These are phyloP conservation scores for Citrus inodora DNA, from an alignment of 345 rosid species.

Conservation along the genomic window DNA sequence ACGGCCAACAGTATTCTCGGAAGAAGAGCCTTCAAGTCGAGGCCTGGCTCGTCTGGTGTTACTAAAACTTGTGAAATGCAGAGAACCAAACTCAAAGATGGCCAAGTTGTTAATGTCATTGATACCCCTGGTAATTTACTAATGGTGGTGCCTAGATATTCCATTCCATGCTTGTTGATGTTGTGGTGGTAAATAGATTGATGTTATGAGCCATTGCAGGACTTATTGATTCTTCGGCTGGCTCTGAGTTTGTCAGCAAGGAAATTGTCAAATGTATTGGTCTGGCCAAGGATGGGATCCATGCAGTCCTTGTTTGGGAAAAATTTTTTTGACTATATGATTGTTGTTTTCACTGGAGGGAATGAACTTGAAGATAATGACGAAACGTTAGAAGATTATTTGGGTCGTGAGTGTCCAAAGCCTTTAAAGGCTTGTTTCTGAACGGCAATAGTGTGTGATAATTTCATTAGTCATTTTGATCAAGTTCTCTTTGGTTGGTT, in stretches of 20 bases:
- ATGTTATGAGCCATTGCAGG: slow-evolving; percentile 40
- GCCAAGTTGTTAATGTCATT: slow-evolving; percentile 72
- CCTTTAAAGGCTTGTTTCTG: slow-evolving; percentile 61
- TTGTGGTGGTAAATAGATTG: not conserved
- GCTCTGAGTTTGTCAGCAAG: slow-evolving; percentile 59
- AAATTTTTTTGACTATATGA: slow-evolving; percentile 64
- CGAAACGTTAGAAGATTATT: slow-evolving; percentile 70
- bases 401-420: slow-evolving; percentile 61
- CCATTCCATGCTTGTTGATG: not conserved
- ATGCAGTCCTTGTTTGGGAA: slow-evolving; percentile 73
- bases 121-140: slow-evolving; percentile 74
- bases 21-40: slow-evolving; percentile 60
- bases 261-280: slow-evolving; percentile 79
- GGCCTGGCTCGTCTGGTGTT: slow-evolving; percentile 62
- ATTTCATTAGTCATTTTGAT: not conserved
- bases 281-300: slow-evolving; percentile 86
- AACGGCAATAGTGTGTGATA: not conserved
- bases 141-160: not conserved
- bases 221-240: slow-evolving; percentile 65
- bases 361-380: slow-evolving; percentile 82
- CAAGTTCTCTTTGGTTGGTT: not conserved
- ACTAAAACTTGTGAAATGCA: slow-evolving; percentile 73
- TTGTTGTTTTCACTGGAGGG: slow-evolving; percentile 87
- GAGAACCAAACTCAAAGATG: slow-evolving; percentile 44
- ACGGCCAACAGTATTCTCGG: slow-evolving; percentile 87